phyloP scores from a whole-genome alignment of 257 asterid genomes.

The Fraxinus quadrangulata region DNA sequence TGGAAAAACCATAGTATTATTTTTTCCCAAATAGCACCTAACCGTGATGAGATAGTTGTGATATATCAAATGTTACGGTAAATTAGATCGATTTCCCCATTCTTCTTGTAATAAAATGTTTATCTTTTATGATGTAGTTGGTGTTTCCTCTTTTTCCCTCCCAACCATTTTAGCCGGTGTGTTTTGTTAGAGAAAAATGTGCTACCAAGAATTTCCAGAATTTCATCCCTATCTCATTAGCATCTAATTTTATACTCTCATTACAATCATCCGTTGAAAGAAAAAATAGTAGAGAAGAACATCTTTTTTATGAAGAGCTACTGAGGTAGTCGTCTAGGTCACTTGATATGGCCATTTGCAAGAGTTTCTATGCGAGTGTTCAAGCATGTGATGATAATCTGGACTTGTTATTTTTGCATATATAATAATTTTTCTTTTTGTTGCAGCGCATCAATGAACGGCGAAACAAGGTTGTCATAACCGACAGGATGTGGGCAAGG shows the following conservation, averaged over 20 bases:
- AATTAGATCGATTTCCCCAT: too few species aligned
- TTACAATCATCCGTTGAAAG: too few species aligned
- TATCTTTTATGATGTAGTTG: not conserved
- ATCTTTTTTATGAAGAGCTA: not conserved
- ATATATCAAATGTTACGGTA: too few species aligned
- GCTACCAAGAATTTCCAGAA: not conserved
- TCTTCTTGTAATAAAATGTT: too few species aligned
- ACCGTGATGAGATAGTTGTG: too few species aligned
- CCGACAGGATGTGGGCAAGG: conserved; percentile 84
- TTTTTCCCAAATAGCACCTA: too few species aligned
- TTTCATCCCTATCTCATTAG: not conserved
- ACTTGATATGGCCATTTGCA: not conserved
- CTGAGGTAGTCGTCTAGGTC: not conserved
- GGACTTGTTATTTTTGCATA: not conserved
- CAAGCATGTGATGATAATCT: not conserved
- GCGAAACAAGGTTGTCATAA: conserved; percentile 65
- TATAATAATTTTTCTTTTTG: conserved; percentile 4
- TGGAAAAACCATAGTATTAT: too few species aligned
- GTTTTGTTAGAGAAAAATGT: not conserved
- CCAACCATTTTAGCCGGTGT: not conserved
- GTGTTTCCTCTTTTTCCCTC: not conserved
- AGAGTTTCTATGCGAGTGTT: not conserved
- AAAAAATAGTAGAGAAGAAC: not conserved
- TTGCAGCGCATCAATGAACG: conserved; percentile 63
- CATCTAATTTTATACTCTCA: too few species aligned